phyloP scores from a whole-genome alignment of 306 rosid genomes.

The Prosopis cineraria region DNA sequence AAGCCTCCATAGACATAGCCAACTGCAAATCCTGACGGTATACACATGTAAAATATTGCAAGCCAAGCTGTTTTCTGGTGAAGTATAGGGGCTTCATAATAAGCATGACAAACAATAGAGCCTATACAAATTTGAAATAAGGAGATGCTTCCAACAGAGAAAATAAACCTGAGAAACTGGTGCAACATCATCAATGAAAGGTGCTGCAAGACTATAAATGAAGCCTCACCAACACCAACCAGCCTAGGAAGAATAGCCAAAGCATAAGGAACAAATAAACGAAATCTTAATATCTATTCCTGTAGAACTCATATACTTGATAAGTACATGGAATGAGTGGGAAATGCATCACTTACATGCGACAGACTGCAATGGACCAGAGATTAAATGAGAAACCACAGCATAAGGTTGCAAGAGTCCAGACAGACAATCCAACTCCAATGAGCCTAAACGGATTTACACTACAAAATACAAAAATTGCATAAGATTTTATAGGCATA shows the following conservation, averaged over 20 bases:
- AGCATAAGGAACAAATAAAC: conserved; percentile 4
- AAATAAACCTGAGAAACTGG: conserved; percentile 73
- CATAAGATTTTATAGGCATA: conserved; percentile 9
- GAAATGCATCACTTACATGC: conserved; percentile 61
- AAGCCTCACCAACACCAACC: conserved; percentile 96
- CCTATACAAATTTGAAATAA: conserved; percentile 21
- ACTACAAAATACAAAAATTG: conserved; percentile 52
- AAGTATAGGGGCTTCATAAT: not conserved
- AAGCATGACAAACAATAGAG: conserved; percentile 17
- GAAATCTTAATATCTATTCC: not conserved
- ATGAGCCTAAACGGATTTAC: conserved; percentile 84
- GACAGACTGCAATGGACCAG: conserved; percentile 82
- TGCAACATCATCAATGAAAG: conserved; percentile 93
- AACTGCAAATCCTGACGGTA: conserved; percentile 83
- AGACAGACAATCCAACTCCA: conserved; percentile 89
- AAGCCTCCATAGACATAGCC: conserved; percentile 90
- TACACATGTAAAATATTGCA: conserved; percentile 82
- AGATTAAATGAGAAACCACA: conserved; percentile 72
- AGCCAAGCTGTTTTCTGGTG: conserved; percentile 88
- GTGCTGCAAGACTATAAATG: conserved; percentile 98
- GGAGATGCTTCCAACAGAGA: conserved; percentile 9
- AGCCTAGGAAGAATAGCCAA: conserved; percentile 53
- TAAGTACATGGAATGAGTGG: conserved; percentile 13
- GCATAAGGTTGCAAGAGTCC: conserved; percentile 73
- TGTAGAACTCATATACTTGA: conserved; percentile 17